phyloP scores from a whole-genome alignment of 2,329 filamentous ascomycete genomes.

The Venturia asperata region DNA sequence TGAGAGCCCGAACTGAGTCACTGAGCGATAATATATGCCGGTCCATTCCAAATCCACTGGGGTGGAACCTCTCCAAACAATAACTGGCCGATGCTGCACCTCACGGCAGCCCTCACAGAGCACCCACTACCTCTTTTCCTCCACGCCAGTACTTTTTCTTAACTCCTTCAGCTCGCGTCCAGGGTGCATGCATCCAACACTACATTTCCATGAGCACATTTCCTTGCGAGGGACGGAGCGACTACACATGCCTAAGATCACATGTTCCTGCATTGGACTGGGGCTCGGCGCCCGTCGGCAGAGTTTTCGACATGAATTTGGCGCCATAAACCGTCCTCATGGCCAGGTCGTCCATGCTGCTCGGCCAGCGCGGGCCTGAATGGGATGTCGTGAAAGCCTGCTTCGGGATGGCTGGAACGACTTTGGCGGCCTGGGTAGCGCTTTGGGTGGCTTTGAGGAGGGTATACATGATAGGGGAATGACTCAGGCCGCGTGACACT shows the following conservation, averaged over 20 bases:
- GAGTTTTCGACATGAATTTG: background rate
- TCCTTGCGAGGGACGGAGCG: too few relatives aligned
- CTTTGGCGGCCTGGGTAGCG: background rate
- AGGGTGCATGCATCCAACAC: background rate
- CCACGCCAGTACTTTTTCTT: background rate
- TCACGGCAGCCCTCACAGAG: background rate
- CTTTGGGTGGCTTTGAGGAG: background rate
- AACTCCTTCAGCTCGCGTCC: background rate
- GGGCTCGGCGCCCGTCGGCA: background rate
- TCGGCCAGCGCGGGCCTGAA: background rate
- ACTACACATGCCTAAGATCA: background rate
- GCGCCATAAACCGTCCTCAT: background rate
- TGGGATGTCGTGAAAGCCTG: background rate
- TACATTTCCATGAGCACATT: background rate
- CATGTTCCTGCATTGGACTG: background rate
- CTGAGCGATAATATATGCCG: too few relatives aligned
- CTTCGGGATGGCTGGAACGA: background rate
- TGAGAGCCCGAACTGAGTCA: too few relatives aligned
- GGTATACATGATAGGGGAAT: background rate
- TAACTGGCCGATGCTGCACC: background rate
- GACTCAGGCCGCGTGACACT: background rate
- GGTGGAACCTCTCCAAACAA: background rate
- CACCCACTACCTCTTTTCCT: background rate
- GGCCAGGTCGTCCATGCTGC: slow-evolving; percentile 6
- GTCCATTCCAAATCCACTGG: background rate